These are phyloP conservation scores for Backusella luteola DNA, from an alignment of 192 early-diverging fungal species.

Conservation along the genomic window DNA sequence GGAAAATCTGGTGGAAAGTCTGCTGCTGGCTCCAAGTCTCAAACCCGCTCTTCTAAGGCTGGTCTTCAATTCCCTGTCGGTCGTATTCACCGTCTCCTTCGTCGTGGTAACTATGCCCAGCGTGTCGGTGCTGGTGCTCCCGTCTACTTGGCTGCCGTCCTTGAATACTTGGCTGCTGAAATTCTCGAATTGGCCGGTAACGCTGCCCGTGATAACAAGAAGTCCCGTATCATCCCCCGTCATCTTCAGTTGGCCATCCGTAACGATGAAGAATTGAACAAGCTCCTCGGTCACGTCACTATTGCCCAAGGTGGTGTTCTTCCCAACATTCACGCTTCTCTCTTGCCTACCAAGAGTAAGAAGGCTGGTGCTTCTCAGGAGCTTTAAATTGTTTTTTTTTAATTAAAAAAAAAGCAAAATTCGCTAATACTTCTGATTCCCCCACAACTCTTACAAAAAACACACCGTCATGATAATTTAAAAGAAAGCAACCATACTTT, in stretches of 20 bases:
- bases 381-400: conserved; percentile 20
- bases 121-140: conserved; percentile 87
- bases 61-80: conserved; percentile 92
- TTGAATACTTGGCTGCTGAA: conserved; percentile 91
- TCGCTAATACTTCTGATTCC: conserved; percentile 1
- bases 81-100: conserved; percentile 32
- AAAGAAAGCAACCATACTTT: background rate
- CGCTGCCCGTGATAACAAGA: conserved; percentile 91
- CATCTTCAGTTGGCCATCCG: conserved; percentile 90
- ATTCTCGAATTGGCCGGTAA: conserved; percentile 91
- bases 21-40: conserved; percentile 56
- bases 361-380: conserved; percentile 42
- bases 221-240: conserved; percentile 88
- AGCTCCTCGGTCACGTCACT: conserved; percentile 85
- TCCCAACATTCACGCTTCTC: conserved; percentile 68
- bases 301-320: conserved; percentile 89
- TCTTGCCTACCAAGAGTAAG: conserved; percentile 65
- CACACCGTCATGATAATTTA: conserved; percentile 5
- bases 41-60: conserved; percentile 78
- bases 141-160: conserved; percentile 84
- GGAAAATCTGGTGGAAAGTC: conserved; percentile 77
- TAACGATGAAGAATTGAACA: conserved; percentile 94
- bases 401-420: background rate
- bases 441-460: conserved; percentile 2
- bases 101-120: conserved; percentile 35